Base-by-base conservation (phyloP, 2,329 filamentous ascomycete species). In the Periconia sp. region DNA sequence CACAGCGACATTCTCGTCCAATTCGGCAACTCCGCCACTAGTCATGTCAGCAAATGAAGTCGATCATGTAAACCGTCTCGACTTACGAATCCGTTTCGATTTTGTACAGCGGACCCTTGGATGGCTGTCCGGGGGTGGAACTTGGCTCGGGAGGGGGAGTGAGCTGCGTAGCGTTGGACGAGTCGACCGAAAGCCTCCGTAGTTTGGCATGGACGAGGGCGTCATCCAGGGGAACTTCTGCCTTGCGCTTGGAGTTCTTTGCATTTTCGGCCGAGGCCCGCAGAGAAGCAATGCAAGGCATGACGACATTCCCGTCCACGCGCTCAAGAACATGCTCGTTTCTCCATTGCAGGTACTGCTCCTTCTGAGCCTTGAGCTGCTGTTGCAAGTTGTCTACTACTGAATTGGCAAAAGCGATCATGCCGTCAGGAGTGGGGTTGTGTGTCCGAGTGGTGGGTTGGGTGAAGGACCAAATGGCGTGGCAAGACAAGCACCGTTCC, bases 141-240 rank as follows among this genome's bases (percentile, higher is more conserved):
- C 31, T 6, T 41, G 10, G 33, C 6, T 49, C 47, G n/a, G 47
- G 47, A 42, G 47, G 47, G 14, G 47, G 47, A 2, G 47, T 49
- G 33, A 49, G 47, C 35, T 49, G 37, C 5, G 47, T n/a, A 42
- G 13, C 40, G 30, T 23, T 18, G 11, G 47, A 13, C 17, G 18
- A 33, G 15, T 48, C 31, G 18, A 13, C 18, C 2, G 47, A 49
- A 5, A 49, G 20, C 20, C 40, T 41, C 15, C 47, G 18, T 3
- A 49, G 18, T 14, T 49, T 49, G 20, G 47, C 15, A 10, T 33
- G n/a, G 6, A 49, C n/a, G 6, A 41, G 35, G n/a, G 3, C 19
- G 7, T 41, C 35, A 9, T 41, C 47, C 19, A 15, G 5, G 19
- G 17, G 37, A 42, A 14, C 37, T n/a, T 49, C 37, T 3, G 37